Evolutionary conservation across 345 rosid genomes (phyloP).

Genomic region (Gossypium rotundifolium): DNA sequence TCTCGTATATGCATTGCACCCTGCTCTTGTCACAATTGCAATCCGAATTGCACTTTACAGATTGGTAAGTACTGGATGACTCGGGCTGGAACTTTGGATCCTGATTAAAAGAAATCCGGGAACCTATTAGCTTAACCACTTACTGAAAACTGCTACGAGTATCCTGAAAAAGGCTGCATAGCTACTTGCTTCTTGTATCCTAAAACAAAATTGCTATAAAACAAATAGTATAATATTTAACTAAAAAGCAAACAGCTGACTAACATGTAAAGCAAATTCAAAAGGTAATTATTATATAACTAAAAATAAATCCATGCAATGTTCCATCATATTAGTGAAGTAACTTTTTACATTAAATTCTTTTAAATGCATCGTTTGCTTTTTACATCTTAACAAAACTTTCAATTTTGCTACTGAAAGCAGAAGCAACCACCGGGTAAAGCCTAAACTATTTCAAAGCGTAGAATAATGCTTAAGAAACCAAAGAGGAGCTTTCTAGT

Average conservation of each 20-base stretch:
- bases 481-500: not conserved
- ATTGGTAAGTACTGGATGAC: constrained; percentile 59
- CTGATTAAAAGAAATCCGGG: constrained; percentile 28
- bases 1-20: constrained; percentile 69
- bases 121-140: constrained; percentile 1
- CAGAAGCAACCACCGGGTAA: not conserved
- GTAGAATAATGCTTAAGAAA: not conserved
- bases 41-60: constrained; percentile 75
- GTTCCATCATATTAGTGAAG: not conserved
- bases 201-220: not conserved
- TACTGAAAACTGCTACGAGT: not conserved
- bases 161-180: too few relatives aligned
- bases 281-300: not conserved
- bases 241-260: not conserved
- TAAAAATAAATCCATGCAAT: not conserved
- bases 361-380: too few relatives aligned
- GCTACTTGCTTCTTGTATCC: too few relatives aligned
- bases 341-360: too few relatives aligned
- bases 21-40: constrained; percentile 61
- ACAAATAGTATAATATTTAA: too few relatives aligned
- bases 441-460: not conserved
- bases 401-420: not conserved
- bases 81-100: constrained; percentile 87
- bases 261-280: not conserved
- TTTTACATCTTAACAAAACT: too few relatives aligned